phyloP scores from a whole-genome alignment of 2,329 filamentous ascomycete species.

The Exophiala sp. region DNA sequence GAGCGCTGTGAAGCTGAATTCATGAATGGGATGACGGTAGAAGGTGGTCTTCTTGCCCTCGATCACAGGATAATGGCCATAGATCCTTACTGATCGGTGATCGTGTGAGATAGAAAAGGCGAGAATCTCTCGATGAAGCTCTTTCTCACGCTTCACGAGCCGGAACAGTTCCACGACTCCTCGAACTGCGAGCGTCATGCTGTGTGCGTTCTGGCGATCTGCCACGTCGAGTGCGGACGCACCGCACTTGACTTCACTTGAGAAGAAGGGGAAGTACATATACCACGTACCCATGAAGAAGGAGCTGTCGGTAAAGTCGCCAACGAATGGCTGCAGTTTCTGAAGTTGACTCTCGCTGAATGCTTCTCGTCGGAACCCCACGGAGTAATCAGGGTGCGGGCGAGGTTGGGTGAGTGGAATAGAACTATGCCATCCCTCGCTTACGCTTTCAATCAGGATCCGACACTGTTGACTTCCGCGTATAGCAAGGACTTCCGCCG shows the following conservation, averaged over 20 bases:
- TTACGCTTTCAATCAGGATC: slow-evolving; percentile 33
- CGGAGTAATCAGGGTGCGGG: slow-evolving; percentile 35
- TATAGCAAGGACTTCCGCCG: slow-evolving; percentile 33
- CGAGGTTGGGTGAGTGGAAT: slow-evolving; percentile 30
- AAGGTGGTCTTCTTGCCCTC: slow-evolving; percentile 33
- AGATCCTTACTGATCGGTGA: slow-evolving; percentile 41
- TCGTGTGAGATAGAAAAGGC: too few species aligned
- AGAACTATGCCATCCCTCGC: slow-evolving; percentile 33
- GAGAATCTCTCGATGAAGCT: slow-evolving; percentile 33
- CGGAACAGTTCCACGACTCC: slow-evolving; percentile 31
- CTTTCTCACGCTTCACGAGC: slow-evolving; percentile 28
- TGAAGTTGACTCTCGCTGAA: slow-evolving; percentile 42
- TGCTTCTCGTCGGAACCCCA: slow-evolving; percentile 34
- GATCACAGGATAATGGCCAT: slow-evolving; percentile 40
- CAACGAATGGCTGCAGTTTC: slow-evolving; percentile 37
- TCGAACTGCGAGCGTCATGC: slow-evolving; percentile 34
- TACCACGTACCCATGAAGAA: too few species aligned
- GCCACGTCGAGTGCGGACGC: slow-evolving; percentile 32
- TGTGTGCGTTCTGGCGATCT: slow-evolving; percentile 32
- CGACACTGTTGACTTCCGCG: slow-evolving; percentile 28
- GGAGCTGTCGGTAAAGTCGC: slow-evolving; percentile 37
- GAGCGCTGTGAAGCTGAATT: slow-evolving; percentile 33
- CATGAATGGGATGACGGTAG: slow-evolving; percentile 37
- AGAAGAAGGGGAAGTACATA: too few species aligned
- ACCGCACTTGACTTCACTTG: slow-evolving; percentile 45